These are phyloP conservation scores for Casuarina equisetifolia DNA, from an alignment of 306 rosid species.

Conservation along the genomic window DNA sequence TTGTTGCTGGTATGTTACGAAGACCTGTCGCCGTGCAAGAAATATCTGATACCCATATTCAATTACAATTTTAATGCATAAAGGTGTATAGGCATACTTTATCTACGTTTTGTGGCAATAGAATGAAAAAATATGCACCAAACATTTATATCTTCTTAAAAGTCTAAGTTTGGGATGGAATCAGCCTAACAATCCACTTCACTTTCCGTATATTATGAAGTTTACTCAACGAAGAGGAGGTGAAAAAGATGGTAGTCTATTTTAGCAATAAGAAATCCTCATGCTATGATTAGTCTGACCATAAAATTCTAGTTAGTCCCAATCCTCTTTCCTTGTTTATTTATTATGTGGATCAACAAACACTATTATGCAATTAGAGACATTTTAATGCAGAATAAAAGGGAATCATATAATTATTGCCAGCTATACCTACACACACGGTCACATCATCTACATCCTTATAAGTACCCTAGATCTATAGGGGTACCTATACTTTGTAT, in stretches of 20 bases:
- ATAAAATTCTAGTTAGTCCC: background rate
- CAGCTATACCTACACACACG: too few species aligned
- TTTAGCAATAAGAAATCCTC: background rate
- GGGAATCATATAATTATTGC: too few species aligned
- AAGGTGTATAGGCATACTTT: constrained; percentile 76
- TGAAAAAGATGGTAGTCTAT: background rate
- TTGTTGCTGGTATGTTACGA: too few species aligned
- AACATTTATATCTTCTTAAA: background rate
- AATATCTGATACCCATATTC: constrained; percentile 25
- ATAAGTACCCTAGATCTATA: too few species aligned
- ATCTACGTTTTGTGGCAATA: constrained; percentile 57
- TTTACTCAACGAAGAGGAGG: background rate
- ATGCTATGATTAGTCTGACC: background rate
- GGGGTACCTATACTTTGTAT: too few species aligned
- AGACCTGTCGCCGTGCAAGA: constrained; percentile 39
- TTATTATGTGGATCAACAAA: background rate
- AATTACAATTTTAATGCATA: too few species aligned
- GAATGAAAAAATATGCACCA: constrained; percentile 9
- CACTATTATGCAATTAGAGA: too few species aligned
- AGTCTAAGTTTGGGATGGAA: background rate
- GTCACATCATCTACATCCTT: too few species aligned
- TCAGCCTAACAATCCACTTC: background rate
- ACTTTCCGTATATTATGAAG: background rate
- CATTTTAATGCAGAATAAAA: too few species aligned
- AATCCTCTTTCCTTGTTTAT: background rate